A percentile compares a stretch with the other conserved stretches of the same genome.
Evolutionary conservation across 768 basidiomycete species (phyloP).

Genomic region (Termitomyces sp.): DNA sequence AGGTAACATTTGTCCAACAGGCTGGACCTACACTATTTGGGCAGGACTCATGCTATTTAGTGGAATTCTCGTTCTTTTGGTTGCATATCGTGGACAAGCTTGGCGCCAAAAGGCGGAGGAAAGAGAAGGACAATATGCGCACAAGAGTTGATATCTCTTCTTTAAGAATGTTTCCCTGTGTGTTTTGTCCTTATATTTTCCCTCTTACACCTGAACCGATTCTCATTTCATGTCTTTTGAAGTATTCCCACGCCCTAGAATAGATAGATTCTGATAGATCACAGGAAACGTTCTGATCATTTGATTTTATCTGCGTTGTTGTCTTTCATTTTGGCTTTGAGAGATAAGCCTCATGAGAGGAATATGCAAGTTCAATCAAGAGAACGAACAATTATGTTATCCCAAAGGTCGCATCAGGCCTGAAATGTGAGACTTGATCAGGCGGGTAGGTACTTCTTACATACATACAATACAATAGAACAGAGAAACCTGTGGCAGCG

Average conservation of each 20-base stretch:
- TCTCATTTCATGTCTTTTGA: neutral
- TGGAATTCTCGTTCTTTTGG: conserved; percentile 51
- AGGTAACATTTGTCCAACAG: conserved; percentile 15
- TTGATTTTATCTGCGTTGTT: too few species aligned
- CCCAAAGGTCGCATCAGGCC: too few species aligned
- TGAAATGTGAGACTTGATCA: too few species aligned
- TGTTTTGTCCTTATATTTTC: neutral
- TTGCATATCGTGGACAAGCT: conserved; percentile 47
- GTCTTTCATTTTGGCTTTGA: too few species aligned
- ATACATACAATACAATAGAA: too few species aligned
- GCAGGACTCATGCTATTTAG: conserved; percentile 42
- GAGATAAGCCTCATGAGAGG: too few species aligned
- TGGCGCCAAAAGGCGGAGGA: conserved; percentile 54
- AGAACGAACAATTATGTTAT: too few species aligned
- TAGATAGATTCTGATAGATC: neutral
- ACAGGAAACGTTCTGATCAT: neutral
- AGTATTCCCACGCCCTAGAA: neutral
- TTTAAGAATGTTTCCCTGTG: neutral
- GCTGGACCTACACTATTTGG: conserved; percentile 70
- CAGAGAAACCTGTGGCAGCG: too few species aligned
- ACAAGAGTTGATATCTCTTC: neutral
- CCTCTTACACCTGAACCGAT: neutral
- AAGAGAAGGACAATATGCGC: conserved; percentile 23
- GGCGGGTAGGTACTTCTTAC: too few species aligned
- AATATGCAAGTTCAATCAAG: too few species aligned